Conservation (phyloP, 108 stramenopile species). For the Schizochytrium sp. region DNA sequence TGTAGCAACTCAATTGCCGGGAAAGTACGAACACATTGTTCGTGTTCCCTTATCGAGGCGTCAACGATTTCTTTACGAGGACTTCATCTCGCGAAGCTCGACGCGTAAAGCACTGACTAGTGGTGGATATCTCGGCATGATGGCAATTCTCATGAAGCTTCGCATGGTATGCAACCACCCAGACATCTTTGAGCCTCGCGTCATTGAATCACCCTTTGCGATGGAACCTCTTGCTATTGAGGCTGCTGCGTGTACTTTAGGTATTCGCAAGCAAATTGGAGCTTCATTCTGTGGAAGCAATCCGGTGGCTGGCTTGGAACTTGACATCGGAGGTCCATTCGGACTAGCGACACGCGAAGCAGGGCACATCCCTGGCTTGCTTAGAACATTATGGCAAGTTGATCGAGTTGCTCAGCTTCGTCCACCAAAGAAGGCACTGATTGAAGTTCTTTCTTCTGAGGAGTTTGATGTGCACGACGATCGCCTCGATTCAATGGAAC, state of each 20-base stretch:
- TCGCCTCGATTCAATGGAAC: not conserved
- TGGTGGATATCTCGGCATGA: slow-evolving; percentile 92
- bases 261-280: slow-evolving; percentile 55
- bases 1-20: slow-evolving; percentile 95
- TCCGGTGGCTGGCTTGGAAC: slow-evolving; percentile 55
- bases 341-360: slow-evolving; percentile 44
- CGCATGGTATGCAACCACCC: slow-evolving; percentile 99
- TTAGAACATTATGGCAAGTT: not conserved
- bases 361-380: not conserved
- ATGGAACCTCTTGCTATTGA: slow-evolving; percentile 77
- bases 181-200: slow-evolving; percentile 95
- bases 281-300: not conserved
- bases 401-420: not conserved
- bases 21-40: slow-evolving; percentile 94
- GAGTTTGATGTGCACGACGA: not conserved
- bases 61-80: slow-evolving; percentile 95
- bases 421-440: not conserved
- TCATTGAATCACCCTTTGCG: slow-evolving; percentile 89
- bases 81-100: slow-evolving; percentile 94
- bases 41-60: slow-evolving; percentile 91
- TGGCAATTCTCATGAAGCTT: slow-evolving; percentile 98
- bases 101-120: slow-evolving; percentile 83
- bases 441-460: slow-evolving; percentile 16
- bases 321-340: slow-evolving; percentile 23
- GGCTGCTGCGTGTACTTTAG: slow-evolving; percentile 65